These are phyloP conservation scores for Combretum micranthum DNA, from an alignment of 345 rosid genomes.

Conservation along the genomic window DNA sequence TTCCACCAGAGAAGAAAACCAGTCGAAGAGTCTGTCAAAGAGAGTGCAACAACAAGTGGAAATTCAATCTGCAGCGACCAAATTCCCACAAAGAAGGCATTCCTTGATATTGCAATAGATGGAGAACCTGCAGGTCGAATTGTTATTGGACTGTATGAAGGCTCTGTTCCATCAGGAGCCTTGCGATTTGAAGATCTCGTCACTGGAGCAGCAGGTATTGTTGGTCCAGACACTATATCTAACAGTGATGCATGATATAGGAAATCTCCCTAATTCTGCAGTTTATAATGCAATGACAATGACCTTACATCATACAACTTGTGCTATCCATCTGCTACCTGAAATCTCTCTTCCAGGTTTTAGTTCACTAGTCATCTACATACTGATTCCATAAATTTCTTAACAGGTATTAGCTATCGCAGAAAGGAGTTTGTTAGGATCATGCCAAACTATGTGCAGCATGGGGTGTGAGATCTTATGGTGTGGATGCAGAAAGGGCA, in stretches of 20 bases:
- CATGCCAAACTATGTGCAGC: constrained; percentile 77
- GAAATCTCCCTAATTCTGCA: too few relatives aligned
- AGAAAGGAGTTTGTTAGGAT: constrained; percentile 83
- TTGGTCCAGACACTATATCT: too few relatives aligned
- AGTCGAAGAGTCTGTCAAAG: too few relatives aligned
- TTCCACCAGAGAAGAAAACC: constrained; percentile 7
- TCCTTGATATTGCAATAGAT: constrained; percentile 64
- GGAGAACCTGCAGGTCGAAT: constrained; percentile 70
- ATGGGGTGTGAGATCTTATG: constrained; percentile 87
- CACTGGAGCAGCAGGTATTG: constrained; percentile 53
- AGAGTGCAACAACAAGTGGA: constrained; percentile 7
- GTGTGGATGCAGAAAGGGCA: constrained; percentile 76
- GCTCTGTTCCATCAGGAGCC: constrained; percentile 56
- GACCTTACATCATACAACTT: too few relatives aligned
- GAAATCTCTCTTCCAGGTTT: too few relatives aligned
- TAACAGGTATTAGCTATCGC: constrained; percentile 55
- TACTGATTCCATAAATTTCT: too few relatives aligned
- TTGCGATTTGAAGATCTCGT: constrained; percentile 58
- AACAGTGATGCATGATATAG: too few relatives aligned
- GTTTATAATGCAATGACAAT: too few relatives aligned
- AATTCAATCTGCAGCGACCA: constrained; percentile 22
- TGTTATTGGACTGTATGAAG: constrained; percentile 57
- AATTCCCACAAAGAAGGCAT: constrained; percentile 46
- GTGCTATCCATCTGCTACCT: too few relatives aligned
- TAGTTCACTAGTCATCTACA: too few relatives aligned